A percentile compares a stretch with the other conserved stretches of the same genome.
Conservation (phyloP, 179 eudicot genomes). For the Dionaea muscipula region DNA sequence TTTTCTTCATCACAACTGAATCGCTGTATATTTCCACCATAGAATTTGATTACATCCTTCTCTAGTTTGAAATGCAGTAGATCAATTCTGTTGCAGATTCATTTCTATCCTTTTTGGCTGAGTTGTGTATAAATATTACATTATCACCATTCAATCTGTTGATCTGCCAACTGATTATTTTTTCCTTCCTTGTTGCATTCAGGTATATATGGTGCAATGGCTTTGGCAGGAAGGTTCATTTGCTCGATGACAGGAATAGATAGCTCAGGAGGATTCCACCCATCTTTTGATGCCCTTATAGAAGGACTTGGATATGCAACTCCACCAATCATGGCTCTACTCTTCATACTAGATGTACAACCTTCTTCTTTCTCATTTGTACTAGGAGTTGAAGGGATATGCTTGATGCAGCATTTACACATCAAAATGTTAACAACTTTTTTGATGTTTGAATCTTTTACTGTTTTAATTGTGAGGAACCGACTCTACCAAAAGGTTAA, state of each 20-base stretch:
- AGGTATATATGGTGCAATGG: slow-evolving; percentile 98
- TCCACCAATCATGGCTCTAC: slow-evolving; percentile 97
- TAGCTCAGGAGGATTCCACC: slow-evolving; percentile 60
- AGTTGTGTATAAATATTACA: neutral
- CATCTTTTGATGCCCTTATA: slow-evolving; percentile 64
- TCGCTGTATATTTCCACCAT: too few species aligned
- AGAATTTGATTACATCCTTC: too few species aligned
- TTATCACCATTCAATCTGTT: neutral
- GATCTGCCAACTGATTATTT: neutral
- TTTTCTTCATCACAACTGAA: too few species aligned
- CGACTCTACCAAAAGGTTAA: too few species aligned
- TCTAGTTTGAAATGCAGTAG: too few species aligned
- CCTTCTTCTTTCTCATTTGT: neutral
- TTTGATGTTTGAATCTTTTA: too few species aligned
- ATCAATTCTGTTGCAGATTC: too few species aligned
- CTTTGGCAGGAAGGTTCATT: slow-evolving; percentile 73
- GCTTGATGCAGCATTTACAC: neutral
- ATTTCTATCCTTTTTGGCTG: neutral
- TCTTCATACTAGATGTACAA: slow-evolving; percentile 83
- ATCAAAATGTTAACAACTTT: too few species aligned
- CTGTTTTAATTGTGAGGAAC: too few species aligned
- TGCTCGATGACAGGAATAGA: slow-evolving; percentile 73
- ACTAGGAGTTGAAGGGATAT: neutral
- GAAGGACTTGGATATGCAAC: slow-evolving; percentile 92
- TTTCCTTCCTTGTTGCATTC: slow-evolving; percentile 7